A percentile compares a stretch with the other conserved stretches of the same genome.
Evolutionary conservation across 2,329 filamentous ascomycete species (phyloP).

Genomic region (Grosmannia serpens): DNA sequence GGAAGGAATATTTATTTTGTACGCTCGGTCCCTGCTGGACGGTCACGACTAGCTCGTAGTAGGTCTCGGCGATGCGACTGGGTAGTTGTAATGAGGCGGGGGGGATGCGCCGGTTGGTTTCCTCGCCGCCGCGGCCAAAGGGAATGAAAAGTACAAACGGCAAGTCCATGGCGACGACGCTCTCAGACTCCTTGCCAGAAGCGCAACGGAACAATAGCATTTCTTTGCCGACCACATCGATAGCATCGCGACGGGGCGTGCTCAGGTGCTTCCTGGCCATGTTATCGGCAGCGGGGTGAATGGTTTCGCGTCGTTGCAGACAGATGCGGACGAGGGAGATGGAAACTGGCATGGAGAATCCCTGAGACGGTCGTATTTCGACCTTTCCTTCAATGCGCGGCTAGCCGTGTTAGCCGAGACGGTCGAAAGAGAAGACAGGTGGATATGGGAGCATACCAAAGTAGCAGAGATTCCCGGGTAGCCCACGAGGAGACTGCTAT

Average conservation of each 20-base stretch:
- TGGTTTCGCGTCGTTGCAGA: slow-evolving; percentile 85
- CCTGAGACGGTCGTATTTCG: slow-evolving; percentile 79
- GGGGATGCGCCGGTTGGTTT: slow-evolving; percentile 79
- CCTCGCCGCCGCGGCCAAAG: slow-evolving; percentile 81
- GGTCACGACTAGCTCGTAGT: slow-evolving; percentile 90
- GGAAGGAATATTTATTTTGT: slow-evolving; percentile 84
- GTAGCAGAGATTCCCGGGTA: slow-evolving; percentile 98
- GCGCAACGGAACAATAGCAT: slow-evolving; percentile 82
- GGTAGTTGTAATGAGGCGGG: slow-evolving; percentile 85
- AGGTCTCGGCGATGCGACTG: slow-evolving; percentile 91
- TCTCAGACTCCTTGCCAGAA: slow-evolving; percentile 73
- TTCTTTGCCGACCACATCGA: slow-evolving; percentile 91
- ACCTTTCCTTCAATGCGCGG: slow-evolving; percentile 97
- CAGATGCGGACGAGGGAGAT: slow-evolving; percentile 91
- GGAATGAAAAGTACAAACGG: slow-evolving; percentile 97
- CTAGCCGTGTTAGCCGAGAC: slow-evolving; percentile 30
- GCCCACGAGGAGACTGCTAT: slow-evolving; percentile 91
- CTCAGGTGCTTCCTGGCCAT: slow-evolving; percentile 85
- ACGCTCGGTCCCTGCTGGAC: slow-evolving; percentile 81
- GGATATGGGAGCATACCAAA: slow-evolving; percentile 49
- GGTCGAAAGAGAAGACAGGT: not conserved
- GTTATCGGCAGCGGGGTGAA: slow-evolving; percentile 91
- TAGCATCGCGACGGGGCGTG: slow-evolving; percentile 79
- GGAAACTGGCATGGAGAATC: slow-evolving; percentile 78
- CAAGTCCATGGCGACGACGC: slow-evolving; percentile 88